phyloP scores from a whole-genome alignment of 345 rosid genomes.

The Aquilaria yunnanensis region DNA sequence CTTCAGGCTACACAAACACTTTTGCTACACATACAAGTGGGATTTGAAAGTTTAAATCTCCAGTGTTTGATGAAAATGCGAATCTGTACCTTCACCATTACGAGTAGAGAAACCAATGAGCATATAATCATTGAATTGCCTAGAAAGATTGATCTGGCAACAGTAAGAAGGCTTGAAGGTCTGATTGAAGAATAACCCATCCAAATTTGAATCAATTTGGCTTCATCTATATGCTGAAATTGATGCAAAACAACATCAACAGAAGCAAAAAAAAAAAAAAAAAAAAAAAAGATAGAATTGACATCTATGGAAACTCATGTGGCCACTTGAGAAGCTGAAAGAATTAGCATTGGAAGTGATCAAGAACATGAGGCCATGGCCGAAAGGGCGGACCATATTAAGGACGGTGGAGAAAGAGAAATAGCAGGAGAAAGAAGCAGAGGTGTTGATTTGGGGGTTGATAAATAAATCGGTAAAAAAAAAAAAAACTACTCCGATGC shows the following conservation, averaged over 20 bases:
- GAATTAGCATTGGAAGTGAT: slow-evolving; percentile 43
- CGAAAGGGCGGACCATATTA: slow-evolving; percentile 35
- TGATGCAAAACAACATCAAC: slow-evolving; percentile 29
- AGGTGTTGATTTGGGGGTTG: slow-evolving; percentile 24
- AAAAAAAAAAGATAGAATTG: slow-evolving; percentile 24
- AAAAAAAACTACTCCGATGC: slow-evolving; percentile 35
- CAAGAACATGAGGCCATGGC: slow-evolving; percentile 48
- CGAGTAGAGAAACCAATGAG: slow-evolving; percentile 81
- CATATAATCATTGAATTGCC: slow-evolving; percentile 60
- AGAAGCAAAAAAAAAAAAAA: slow-evolving; percentile 28
- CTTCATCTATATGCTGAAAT: slow-evolving; percentile 31
- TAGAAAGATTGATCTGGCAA: slow-evolving; percentile 46
- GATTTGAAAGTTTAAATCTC: slow-evolving; percentile 54
- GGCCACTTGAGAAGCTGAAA: slow-evolving; percentile 31
- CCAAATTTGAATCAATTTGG: slow-evolving; percentile 10
- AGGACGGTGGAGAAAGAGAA: slow-evolving; percentile 39
- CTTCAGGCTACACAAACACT: too few relatives aligned
- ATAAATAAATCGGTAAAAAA: slow-evolving; percentile 32
- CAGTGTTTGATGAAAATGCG: slow-evolving; percentile 48
- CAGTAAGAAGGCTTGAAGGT: too few relatives aligned
- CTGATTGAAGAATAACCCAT: too few relatives aligned
- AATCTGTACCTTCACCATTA: slow-evolving; percentile 61
- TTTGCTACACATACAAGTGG: slow-evolving; percentile 5
- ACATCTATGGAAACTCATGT: slow-evolving; percentile 46
- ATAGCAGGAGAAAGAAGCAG: slow-evolving; percentile 35